Conservation (phyloP, 805 yeast genomes). For the Metschnikowia henanensis region DNA sequence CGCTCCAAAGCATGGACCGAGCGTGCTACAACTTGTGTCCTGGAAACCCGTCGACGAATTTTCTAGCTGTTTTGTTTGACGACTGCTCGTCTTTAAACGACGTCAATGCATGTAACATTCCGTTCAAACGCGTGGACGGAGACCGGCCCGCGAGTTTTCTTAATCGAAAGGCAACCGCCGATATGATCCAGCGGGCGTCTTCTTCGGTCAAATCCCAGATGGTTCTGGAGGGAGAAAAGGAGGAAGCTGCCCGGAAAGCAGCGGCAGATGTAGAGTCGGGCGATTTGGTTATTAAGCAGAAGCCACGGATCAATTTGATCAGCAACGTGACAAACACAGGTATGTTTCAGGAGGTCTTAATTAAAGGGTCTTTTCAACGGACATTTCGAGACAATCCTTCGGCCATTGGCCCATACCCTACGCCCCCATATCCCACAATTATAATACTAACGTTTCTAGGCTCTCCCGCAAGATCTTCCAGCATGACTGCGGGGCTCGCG, state of each 20-base stretch:
- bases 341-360: too few species aligned
- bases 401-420: too few species aligned
- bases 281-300: not conserved
- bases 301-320: slow-evolving; percentile 12
- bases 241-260: slow-evolving; percentile 1
- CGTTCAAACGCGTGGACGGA: slow-evolving; percentile 46
- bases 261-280: not conserved
- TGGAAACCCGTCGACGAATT: slow-evolving; percentile 47
- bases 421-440: too few species aligned
- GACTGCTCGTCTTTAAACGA: slow-evolving; percentile 49
- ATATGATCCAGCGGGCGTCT: slow-evolving; percentile 8
- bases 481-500: slow-evolving; percentile 4
- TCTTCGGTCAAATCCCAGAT: slow-evolving; percentile 13
- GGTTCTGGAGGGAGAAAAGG: slow-evolving; percentile 1
- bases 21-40: slow-evolving; percentile 51
- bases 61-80: slow-evolving; percentile 43
- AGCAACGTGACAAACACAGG: slow-evolving; percentile 6
- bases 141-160: slow-evolving; percentile 14
- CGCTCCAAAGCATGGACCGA: slow-evolving; percentile 47
- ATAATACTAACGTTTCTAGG: not conserved
- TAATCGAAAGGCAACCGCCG: slow-evolving; percentile 8
- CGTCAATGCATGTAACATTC: slow-evolving; percentile 50
- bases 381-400: too few species aligned
- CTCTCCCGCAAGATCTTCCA: slow-evolving; percentile 6
- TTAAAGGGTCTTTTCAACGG: too few species aligned